Conservation (phyloP, 2,329 filamentous ascomycete genomes). For the Neonectria hederae region DNA sequence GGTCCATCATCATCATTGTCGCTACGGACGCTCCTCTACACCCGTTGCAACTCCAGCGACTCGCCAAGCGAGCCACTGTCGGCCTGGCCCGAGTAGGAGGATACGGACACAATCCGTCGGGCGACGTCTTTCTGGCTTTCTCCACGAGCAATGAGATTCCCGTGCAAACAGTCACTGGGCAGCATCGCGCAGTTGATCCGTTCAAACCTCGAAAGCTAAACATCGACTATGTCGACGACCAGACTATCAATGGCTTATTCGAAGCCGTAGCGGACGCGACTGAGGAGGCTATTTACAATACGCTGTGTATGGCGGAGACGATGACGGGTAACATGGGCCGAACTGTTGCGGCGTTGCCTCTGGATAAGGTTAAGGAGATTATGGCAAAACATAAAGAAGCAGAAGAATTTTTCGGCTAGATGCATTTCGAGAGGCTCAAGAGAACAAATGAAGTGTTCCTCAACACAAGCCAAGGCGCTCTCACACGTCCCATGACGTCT, state of each 20-base stretch:
- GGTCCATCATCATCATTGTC: conserved; percentile 68
- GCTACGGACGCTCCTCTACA: conserved; percentile 70
- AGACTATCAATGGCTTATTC: conserved; percentile 69
- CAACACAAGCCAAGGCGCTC: no score
- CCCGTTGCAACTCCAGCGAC: conserved; percentile 63
- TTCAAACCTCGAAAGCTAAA: conserved; percentile 49
- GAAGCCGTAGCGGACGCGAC: conserved; percentile 69
- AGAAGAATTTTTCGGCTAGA: not conserved
- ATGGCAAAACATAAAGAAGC: conserved; percentile 9
- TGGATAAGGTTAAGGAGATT: conserved; percentile 11
- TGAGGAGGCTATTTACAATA: conserved; percentile 74
- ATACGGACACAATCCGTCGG: conserved; percentile 67
- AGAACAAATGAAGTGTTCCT: no score
- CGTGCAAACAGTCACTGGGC: conserved; percentile 49
- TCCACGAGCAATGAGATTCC: conserved; percentile 63
- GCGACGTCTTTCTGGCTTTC: conserved; percentile 71
- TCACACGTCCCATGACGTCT: no score
- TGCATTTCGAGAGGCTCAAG: no score
- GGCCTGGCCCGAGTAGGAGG: conserved; percentile 68
- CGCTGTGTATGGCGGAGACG: conserved; percentile 68
- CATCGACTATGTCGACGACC: conserved; percentile 58
- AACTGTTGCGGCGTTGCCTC: conserved; percentile 54
- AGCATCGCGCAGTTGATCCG: conserved; percentile 50
- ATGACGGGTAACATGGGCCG: conserved; percentile 63
- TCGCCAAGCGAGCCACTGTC: conserved; percentile 67